Conservation (phyloP, 2,329 filamentous ascomycete species). For the Nigrospora sphaerica region DNA sequence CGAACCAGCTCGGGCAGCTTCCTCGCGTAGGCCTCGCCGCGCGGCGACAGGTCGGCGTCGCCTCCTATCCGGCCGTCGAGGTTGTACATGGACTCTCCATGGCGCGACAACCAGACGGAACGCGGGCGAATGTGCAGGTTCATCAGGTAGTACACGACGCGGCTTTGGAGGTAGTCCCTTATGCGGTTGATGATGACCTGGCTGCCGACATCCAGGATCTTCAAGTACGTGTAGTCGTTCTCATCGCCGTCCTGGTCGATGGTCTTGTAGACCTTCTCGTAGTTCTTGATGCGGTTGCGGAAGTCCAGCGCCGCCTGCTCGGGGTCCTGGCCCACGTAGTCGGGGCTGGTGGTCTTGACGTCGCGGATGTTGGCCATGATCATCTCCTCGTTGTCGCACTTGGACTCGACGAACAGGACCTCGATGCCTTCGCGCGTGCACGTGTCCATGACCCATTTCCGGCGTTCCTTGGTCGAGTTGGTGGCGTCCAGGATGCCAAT, state of each 20-base stretch:
- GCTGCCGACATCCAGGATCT: slow-evolving; percentile 92
- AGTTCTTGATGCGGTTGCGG: slow-evolving; percentile 88
- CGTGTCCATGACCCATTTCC: slow-evolving; percentile 83
- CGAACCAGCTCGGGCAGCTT: slow-evolving; percentile 79
- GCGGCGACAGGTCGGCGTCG: slow-evolving; percentile 77
- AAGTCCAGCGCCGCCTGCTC: slow-evolving; percentile 89
- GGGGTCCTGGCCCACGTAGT: slow-evolving; percentile 90
- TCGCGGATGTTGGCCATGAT: slow-evolving; percentile 98
- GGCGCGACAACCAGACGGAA: slow-evolving; percentile 92
- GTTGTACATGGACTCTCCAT: slow-evolving; percentile 93
- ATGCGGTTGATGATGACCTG: slow-evolving; percentile 98
- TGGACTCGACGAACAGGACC: slow-evolving; percentile 92
- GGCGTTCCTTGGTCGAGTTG: slow-evolving; percentile 85
- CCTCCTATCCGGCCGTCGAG: slow-evolving; percentile 86
- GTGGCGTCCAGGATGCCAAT: slow-evolving; percentile 95
- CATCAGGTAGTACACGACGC: slow-evolving; percentile 97
- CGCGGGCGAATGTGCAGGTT: slow-evolving; percentile 96
- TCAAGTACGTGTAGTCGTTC: slow-evolving; percentile 84
- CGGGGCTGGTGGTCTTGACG: slow-evolving; percentile 93
- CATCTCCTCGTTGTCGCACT: slow-evolving; percentile 89
- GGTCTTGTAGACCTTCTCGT: slow-evolving; percentile 93
- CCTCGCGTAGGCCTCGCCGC: slow-evolving; percentile 80
- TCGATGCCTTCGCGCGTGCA: slow-evolving; percentile 74
- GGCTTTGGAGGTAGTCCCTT: slow-evolving; percentile 91
- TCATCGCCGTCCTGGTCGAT: slow-evolving; percentile 78